A percentile compares a stretch with the other conserved stretches of the same genome.
Conservation (phyloP, 495 filamentous ascomycete species). For the Patellaria atrata region DNA sequence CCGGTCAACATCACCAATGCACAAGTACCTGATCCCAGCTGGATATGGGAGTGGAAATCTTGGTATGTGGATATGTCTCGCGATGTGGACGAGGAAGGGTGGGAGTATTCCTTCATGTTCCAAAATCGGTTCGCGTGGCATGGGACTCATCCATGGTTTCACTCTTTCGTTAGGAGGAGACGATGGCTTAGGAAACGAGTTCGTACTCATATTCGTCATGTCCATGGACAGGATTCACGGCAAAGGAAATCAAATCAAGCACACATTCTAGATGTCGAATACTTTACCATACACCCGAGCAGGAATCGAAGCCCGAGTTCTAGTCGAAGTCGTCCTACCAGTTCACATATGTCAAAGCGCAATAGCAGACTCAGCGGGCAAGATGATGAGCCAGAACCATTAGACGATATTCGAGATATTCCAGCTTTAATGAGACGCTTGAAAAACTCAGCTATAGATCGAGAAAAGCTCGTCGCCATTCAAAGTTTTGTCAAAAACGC, state of each 20-base stretch:
- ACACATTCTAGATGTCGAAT: slow-evolving; percentile 63
- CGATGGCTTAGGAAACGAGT: slow-evolving; percentile 79
- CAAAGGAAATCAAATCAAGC: slow-evolving; percentile 31
- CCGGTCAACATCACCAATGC: slow-evolving; percentile 80
- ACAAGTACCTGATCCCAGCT: slow-evolving; percentile 86
- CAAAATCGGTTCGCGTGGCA: slow-evolving; percentile 70
- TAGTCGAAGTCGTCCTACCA: slow-evolving; percentile 3
- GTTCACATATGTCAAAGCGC: slow-evolving; percentile 4
- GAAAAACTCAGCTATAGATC: slow-evolving; percentile 58
- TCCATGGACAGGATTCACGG: slow-evolving; percentile 23
- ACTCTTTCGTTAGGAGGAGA: slow-evolving; percentile 77
- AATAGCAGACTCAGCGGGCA: slow-evolving; percentile 12
- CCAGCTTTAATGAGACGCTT: slow-evolving; percentile 48
- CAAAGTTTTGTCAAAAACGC: slow-evolving; percentile 65
- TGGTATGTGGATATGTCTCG: slow-evolving; percentile 89
- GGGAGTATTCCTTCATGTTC: slow-evolving; percentile 90
- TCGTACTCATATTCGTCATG: too few relatives aligned
- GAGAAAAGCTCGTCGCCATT: slow-evolving; percentile 75
- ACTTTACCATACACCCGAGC: slow-evolving; percentile 61
- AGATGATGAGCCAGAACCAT: slow-evolving; percentile 18
- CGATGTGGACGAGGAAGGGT: slow-evolving; percentile 84
- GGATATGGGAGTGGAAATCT: slow-evolving; percentile 89
- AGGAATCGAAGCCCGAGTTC: slow-evolving; percentile 13
- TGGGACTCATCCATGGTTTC: slow-evolving; percentile 77
- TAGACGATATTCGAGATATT: slow-evolving; percentile 50